These are phyloP conservation scores for Cytospora chrysosperma DNA, from an alignment of 2,329 filamentous ascomycete species.

Conservation along the genomic window DNA sequence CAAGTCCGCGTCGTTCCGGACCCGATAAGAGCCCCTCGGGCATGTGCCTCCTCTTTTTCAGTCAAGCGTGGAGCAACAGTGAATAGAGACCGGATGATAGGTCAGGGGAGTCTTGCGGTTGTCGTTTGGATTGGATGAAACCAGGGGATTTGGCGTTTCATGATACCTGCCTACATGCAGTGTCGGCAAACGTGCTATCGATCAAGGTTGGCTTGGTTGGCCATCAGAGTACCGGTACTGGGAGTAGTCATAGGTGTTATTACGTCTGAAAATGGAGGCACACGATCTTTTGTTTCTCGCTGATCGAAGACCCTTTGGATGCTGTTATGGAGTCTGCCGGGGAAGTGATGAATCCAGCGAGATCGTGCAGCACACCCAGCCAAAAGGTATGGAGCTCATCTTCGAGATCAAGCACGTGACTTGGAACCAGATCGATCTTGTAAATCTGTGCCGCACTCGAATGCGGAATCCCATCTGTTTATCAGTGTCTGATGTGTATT, in stretches of 20 bases:
- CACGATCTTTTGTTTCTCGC: background rate
- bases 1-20: background rate
- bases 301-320: too few species aligned
- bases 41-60: background rate
- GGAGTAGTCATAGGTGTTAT: slow-evolving; percentile 3
- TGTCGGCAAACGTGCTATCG: slow-evolving; percentile 12
- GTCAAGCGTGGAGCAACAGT: slow-evolving; percentile 3
- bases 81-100: slow-evolving; percentile 8
- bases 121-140: slow-evolving; percentile 12
- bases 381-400: background rate
- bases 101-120: slow-evolving; percentile 16
- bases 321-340: background rate
- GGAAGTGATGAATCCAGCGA: background rate
- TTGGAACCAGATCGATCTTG: background rate
- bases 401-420: background rate
- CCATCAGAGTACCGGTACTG: slow-evolving; percentile 1
- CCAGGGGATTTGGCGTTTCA: slow-evolving; percentile 22
- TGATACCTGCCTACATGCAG: slow-evolving; percentile 13
- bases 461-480: background rate
- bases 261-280: slow-evolving; percentile 3
- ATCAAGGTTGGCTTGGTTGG: slow-evolving; percentile 8
- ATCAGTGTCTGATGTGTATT: background rate
- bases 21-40: background rate
- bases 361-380: background rate
- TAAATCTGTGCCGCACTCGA: background rate